Base-by-base conservation (phyloP, 139 green algal species). In the Coelastrella sp. region DNA sequence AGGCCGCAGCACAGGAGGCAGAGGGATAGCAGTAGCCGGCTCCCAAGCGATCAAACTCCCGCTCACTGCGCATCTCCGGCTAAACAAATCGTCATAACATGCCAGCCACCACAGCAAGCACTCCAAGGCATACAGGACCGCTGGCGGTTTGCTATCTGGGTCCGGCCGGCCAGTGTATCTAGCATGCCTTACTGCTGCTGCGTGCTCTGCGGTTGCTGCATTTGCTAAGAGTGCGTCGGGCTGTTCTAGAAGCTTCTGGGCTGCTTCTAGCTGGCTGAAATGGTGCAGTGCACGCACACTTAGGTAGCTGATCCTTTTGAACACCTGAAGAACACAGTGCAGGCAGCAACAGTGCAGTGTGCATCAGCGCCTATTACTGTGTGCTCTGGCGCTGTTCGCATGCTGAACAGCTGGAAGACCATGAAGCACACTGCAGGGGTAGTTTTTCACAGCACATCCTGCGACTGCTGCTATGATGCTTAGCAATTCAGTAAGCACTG, bases 71-170 rank as follows among this genome's bases (percentile, higher is more conserved):
- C 92, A 94, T 4, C 85, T 90, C 7, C 92, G 88, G 5, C 79
- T 92, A 87, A 97, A 96, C 54, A 97, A 47, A 82, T 97, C 93
- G 5, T 90, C 78, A 78, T 92, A 95, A 47, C 73, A 91, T 19
- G 90, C 74, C 82, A 96, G 87, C 95, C 95, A 97, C 58, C 96
- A 91, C 81, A 97, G 90, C 66, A 96, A 64, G 54, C 94, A 89
- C 89, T 96, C 94, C 59, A 96, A 89, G 0, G 92, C 88, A 76
- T 76, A 23, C 3, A 76, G 73, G 5, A 47, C 92, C 14, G 71
- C 57, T 22, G 79, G 17, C 1, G 58, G 61, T 13, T 56, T 71
- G 71, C 77, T 85, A 57, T 61, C 57, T 61, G 82, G 7, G 7
- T 61, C 56, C 57, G 19, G 3, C 32, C 64, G 22, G 8, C 74